These are phyloP conservation scores for Biscogniauxia marginata DNA, from an alignment of 2,329 filamentous ascomycete species.

Conservation along the genomic window DNA sequence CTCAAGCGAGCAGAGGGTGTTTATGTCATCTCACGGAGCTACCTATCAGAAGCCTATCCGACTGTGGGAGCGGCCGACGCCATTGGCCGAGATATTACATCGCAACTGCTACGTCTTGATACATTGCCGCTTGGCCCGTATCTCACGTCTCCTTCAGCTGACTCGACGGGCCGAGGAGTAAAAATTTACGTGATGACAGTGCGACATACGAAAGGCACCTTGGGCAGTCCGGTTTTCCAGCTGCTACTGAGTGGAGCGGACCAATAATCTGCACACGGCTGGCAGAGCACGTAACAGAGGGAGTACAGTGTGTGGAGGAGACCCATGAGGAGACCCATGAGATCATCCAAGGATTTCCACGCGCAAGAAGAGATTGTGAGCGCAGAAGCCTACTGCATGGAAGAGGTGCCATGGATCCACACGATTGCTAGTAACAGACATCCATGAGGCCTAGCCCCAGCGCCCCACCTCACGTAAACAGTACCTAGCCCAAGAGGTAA, in stretches of 20 bases:
- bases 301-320: slow-evolving; percentile 2
- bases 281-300: neutral
- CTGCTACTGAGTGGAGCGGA: neutral
- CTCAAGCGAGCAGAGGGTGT: neutral
- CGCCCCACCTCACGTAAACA: neutral
- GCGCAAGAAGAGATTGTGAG: neutral
- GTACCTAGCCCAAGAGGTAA: neutral
- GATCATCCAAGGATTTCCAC: slow-evolving; percentile 18
- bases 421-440: neutral
- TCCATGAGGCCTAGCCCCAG: neutral
- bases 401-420: neutral
- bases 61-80: neutral
- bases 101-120: neutral
- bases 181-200: neutral
- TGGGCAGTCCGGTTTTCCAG: neutral
- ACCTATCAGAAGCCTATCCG: neutral
- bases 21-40: neutral
- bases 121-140: neutral
- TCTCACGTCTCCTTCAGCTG: neutral
- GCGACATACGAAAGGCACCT: neutral
- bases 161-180: neutral
- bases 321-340: slow-evolving; percentile 12
- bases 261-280: neutral
- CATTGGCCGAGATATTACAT: neutral
- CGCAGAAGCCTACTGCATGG: neutral